These are phyloP conservation scores for Dictyostelium firmibasis DNA, from an alignment of 78 protist genomes.

Conservation along the genomic window DNA sequence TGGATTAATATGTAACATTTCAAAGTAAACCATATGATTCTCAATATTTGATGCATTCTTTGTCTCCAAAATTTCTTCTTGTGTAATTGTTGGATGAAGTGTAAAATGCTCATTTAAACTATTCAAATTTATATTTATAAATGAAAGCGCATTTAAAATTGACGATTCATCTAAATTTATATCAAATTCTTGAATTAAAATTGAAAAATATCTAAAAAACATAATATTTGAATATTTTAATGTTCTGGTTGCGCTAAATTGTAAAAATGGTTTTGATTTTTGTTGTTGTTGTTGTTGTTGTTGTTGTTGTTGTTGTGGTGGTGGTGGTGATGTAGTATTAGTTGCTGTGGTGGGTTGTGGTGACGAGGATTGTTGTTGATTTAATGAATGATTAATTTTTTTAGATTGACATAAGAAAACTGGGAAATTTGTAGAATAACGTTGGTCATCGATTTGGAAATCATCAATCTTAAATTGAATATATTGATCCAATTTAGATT, in stretches of 20 bases:
- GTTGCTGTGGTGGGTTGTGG: neutral
- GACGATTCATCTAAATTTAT: constrained; percentile 79
- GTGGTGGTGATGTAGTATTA: neutral
- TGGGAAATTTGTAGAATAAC: constrained; percentile 76
- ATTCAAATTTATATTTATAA: constrained; percentile 50
- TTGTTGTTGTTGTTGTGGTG: neutral
- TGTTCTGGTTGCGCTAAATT: constrained; percentile 66
- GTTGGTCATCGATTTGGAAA: constrained; percentile 80
- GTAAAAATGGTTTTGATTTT: constrained; percentile 32
- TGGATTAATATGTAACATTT: constrained; percentile 77
- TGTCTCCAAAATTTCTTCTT: constrained; percentile 56
- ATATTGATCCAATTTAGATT: constrained; percentile 37
- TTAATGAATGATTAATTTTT: neutral
- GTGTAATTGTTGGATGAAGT: constrained; percentile 33
- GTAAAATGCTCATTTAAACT: constrained; percentile 50
- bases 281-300: neutral
- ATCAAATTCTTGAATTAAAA: constrained; percentile 73
- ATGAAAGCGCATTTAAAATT: constrained; percentile 50
- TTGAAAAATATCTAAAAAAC: constrained; percentile 74
- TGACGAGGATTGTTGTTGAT: neutral
- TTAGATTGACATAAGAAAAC: constrained; percentile 65
- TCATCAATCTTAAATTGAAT: constrained; percentile 58
- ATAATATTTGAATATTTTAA: constrained; percentile 71
- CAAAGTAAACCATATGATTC: constrained; percentile 71
- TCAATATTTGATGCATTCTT: constrained; percentile 12